Percentiles rank a stretch among this genome's conserved stretches.
Conservation (phyloP, 2,329 filamentous ascomycete genomes). For the Knoxdaviesia proteae region DNA sequence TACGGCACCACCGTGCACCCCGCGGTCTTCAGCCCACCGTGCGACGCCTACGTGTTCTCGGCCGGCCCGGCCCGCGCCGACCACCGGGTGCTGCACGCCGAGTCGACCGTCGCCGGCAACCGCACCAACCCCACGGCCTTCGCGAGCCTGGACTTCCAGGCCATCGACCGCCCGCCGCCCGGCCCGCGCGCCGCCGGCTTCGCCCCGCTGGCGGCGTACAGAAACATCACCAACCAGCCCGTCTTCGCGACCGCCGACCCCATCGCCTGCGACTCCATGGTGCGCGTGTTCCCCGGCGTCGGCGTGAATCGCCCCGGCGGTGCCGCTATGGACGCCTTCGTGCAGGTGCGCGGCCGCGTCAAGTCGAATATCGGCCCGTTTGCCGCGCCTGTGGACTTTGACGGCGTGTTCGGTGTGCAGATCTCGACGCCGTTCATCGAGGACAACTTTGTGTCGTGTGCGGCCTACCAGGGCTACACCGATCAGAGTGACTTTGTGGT, state of each 20-base stretch:
- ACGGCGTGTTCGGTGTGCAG: constrained; percentile 5
- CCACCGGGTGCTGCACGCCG: neutral
- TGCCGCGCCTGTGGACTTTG: neutral
- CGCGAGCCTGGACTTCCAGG: constrained; percentile 4
- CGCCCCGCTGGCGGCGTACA: constrained; percentile 21
- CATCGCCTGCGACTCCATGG: constrained; percentile 20
- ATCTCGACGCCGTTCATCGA: constrained; percentile 6
- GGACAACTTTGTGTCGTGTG: constrained; percentile 7
- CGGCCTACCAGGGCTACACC: constrained; percentile 4
- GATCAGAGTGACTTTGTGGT: neutral
- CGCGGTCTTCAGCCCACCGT: constrained; percentile 22
- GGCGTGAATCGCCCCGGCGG: too few species aligned
- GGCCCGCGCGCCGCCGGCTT: constrained; percentile 1
- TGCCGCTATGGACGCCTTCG: neutral
- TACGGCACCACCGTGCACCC: constrained; percentile 24
- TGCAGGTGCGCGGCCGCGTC: constrained; percentile 9
- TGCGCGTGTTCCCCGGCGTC: constrained; percentile 16
- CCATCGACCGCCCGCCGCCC: constrained; percentile 6
- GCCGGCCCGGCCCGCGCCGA: neutral
- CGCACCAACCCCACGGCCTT: constrained; percentile 7
- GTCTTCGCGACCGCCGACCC: constrained; percentile 16
- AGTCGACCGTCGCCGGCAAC: constrained; percentile 8
- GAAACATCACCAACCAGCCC: constrained; percentile 33
- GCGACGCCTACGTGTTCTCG: constrained; percentile 22
- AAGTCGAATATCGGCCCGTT: constrained; percentile 10